Evolutionary conservation across 176 grass and related monocot genomes (phyloP).

Genomic region (Triticum turgidum): DNA sequence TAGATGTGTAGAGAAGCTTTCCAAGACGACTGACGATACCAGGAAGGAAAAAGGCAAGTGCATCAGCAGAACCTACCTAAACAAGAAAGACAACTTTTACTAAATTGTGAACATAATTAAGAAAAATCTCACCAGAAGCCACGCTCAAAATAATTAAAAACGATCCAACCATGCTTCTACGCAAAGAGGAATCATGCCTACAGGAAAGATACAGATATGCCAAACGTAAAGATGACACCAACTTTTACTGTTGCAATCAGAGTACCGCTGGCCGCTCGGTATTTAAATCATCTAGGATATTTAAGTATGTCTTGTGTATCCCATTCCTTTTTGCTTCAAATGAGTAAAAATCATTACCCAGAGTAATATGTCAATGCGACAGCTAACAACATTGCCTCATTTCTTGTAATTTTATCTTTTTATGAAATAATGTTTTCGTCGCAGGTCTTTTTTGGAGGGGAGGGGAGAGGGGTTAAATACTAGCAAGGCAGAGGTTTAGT

Average conservation of each 20-base stretch:
- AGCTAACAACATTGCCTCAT: not conserved
- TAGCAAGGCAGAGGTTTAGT: not conserved
- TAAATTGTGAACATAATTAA: slow-evolving; percentile 11
- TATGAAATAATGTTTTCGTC: not conserved
- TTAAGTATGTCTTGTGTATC: not conserved
- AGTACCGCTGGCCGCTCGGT: not conserved
- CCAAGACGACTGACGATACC: slow-evolving; percentile 87
- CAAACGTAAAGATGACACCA: slow-evolving; percentile 1
- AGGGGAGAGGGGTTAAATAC: not conserved
- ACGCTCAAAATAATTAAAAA: slow-evolving; percentile 2
- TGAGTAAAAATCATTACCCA: not conserved
- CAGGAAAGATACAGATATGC: slow-evolving; percentile 11
- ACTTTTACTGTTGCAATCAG: slow-evolving; percentile 17
- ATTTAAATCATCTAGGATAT: slow-evolving; percentile 10
- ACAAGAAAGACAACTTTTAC: slow-evolving; percentile 32
- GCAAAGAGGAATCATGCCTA: slow-evolving; percentile 7
- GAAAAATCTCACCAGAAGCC: slow-evolving; percentile 13
- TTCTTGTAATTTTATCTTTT: slow-evolving; percentile 25
- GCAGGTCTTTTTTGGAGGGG: not conserved
- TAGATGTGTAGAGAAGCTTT: slow-evolving; percentile 77
- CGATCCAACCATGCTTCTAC: slow-evolving; percentile 1
- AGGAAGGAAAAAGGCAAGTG: slow-evolving; percentile 89
- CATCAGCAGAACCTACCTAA: slow-evolving; percentile 92
- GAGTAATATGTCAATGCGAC: not conserved
- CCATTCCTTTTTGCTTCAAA: slow-evolving; percentile 12